Evolutionary conservation across 768 basidiomycete genomes (phyloP).

Genomic region (Macrocybe gigantea): DNA sequence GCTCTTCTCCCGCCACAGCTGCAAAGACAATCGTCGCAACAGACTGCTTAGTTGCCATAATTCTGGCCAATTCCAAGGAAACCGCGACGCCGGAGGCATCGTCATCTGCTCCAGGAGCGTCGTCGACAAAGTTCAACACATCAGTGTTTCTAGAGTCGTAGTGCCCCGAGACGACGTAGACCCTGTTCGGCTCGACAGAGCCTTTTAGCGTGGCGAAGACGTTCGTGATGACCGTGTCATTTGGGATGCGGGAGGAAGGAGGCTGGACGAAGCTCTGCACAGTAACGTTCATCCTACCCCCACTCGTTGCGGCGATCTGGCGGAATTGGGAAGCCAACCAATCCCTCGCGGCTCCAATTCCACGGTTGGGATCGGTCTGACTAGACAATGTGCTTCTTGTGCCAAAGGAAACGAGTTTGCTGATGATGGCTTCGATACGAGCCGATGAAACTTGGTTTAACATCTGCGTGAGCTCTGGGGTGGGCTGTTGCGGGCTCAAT

Average conservation of each 20-base stretch:
- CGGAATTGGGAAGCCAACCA: slow-evolving; percentile 48
- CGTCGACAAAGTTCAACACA: slow-evolving; percentile 32
- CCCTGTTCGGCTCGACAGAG: slow-evolving; percentile 40
- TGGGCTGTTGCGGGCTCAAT: slow-evolving; percentile 36
- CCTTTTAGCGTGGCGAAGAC: slow-evolving; percentile 46
- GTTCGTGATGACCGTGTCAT: slow-evolving; percentile 42
- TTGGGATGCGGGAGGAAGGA: slow-evolving; percentile 28
- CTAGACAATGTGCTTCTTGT: slow-evolving; percentile 48
- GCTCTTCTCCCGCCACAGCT: slow-evolving; percentile 47
- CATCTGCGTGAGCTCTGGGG: slow-evolving; percentile 37
- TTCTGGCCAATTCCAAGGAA: slow-evolving; percentile 46
- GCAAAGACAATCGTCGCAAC: slow-evolving; percentile 48
- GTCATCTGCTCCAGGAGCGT: slow-evolving; percentile 49
- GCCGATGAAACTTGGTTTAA: slow-evolving; percentile 39
- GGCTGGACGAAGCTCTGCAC: slow-evolving; percentile 41
- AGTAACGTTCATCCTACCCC: slow-evolving; percentile 35
- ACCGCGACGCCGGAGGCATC: slow-evolving; percentile 51
- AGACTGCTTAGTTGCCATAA: slow-evolving; percentile 42
- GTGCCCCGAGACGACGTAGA: slow-evolving; percentile 50
- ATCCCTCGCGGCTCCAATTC: slow-evolving; percentile 50
- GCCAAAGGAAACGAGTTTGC: slow-evolving; percentile 49
- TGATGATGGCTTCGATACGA: slow-evolving; percentile 40
- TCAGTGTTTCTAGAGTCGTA: slow-evolving; percentile 45
- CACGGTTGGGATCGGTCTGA: slow-evolving; percentile 46
- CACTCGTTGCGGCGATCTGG: slow-evolving; percentile 28